Evolutionary conservation across 257 asterid genomes (phyloP), one percentile per base, ranked within the genome.

Genomic region (Scutellaria galericulata): DNA sequence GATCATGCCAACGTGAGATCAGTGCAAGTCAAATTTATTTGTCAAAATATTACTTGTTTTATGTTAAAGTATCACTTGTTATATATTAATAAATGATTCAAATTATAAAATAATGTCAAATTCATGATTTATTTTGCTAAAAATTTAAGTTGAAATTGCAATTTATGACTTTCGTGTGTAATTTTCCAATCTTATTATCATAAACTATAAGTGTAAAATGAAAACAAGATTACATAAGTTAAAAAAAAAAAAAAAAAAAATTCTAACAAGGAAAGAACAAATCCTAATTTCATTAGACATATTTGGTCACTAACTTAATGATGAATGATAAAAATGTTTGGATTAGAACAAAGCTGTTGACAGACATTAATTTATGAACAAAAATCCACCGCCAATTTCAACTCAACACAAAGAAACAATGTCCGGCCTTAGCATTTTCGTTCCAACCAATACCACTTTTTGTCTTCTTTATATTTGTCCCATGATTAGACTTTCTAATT

Each of bases 371-470:
- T 31, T 27, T 57, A n/a, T n/a, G 12, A 35, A 35, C 9, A n/a
- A 15, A 18, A 9, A 18, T 10, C 53, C 37, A 37, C 15, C 9
- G 41, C 13, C 15, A 40, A 37, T 8, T 9, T 5, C 13, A 20
- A 35, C 40, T 51, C 48, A 9, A n/a, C n/a, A n/a, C n/a, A n/a
- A n/a, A 31, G 9, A 14, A 10, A n/a, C 12, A 7, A 52, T 13
- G 68, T 56, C 78, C 73, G 78, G 78, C 78, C 68, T 65, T 60
- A 50, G 11, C 35, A 7, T 50, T 39, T 39, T 52, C 67, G 27
- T 13, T 15, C 47, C 22, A 45, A 59, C 65, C 65, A 59, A 35
- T 13, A 35, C 51, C 31, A 39, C 31, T 2, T 53, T 6, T 54
- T 51, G 72, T 51, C 72, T 13, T 51, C 18, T 51, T 9, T 6